A percentile compares a stretch with the other conserved stretches of the same genome.
phyloP scores from a whole-genome alignment of 805 yeast genomes.

The Pichia rugopelliculosa region DNA sequence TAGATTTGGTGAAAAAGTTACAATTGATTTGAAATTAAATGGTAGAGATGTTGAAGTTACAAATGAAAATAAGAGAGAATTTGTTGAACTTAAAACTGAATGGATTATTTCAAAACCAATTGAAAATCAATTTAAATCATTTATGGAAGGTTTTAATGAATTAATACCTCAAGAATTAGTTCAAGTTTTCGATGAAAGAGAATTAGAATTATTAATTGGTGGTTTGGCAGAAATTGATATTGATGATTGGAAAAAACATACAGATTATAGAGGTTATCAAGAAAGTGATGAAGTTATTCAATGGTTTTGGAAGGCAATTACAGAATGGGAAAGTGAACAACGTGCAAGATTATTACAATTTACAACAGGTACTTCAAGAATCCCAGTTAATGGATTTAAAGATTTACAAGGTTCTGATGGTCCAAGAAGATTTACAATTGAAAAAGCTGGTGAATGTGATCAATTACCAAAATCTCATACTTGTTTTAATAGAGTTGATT shows the following conservation, averaged over 20 bases:
- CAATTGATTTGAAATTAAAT: conserved; percentile 81
- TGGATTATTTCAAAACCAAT: conserved; percentile 94
- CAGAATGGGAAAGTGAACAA: conserved; percentile 94
- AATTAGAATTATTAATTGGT: conserved; percentile 91
- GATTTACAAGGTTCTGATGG: conserved; percentile 99
- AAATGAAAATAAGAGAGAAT: conserved; percentile 91
- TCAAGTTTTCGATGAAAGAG: conserved; percentile 96
- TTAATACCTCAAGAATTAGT: conserved; percentile 94
- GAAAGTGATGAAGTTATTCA: conserved; percentile 94
- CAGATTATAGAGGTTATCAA: conserved; percentile 97
- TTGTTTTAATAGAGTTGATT: conserved; percentile 96
- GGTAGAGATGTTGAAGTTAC: conserved; percentile 89
- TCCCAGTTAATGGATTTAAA: conserved; percentile 97
- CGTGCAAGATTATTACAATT: conserved; percentile 92
- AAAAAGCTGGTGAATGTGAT: conserved; percentile 90
- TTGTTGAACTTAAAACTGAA: conserved; percentile 89
- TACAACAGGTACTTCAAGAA: conserved; percentile 98
- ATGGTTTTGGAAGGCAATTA: conserved; percentile 97
- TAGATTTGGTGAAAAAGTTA: conserved; percentile 86
- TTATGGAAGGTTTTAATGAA: conserved; percentile 95
- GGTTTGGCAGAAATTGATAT: conserved; percentile 97
- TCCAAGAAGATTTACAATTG: conserved; percentile 97
- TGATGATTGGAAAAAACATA: conserved; percentile 98
- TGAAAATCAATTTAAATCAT: conserved; percentile 92
- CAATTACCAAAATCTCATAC: conserved; percentile 97